phyloP scores from a whole-genome alignment of 2,329 filamentous ascomycete species.

The Colletotrichum lentis region DNA sequence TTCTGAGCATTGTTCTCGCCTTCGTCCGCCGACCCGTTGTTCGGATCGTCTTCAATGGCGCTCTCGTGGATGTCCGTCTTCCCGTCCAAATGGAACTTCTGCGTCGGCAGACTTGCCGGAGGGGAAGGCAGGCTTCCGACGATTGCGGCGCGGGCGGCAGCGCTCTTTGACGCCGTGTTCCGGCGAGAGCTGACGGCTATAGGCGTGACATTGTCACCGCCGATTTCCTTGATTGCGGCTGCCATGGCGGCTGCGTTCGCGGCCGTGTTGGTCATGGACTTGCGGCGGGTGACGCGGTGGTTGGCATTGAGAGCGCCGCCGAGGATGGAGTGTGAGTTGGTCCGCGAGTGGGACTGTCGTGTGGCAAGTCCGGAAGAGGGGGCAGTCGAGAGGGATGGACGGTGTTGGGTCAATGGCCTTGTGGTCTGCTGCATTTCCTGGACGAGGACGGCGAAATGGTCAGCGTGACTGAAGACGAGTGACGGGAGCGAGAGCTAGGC shows the following conservation, averaged over 20 bases:
- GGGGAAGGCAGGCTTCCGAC: slow-evolving; percentile 69
- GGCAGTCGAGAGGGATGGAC: slow-evolving; percentile 66
- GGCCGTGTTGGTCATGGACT: slow-evolving; percentile 84
- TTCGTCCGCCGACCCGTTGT: slow-evolving; percentile 65
- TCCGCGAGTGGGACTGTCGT: slow-evolving; percentile 74
- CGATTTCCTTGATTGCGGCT: slow-evolving; percentile 71
- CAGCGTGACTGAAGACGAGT: slow-evolving; percentile 45
- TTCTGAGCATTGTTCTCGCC: slow-evolving; percentile 57
- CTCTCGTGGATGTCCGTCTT: slow-evolving; percentile 64
- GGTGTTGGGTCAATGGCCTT: slow-evolving; percentile 72
- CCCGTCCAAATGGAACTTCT: slow-evolving; percentile 59
- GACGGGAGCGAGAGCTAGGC: slow-evolving; percentile 23
- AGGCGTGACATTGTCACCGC: slow-evolving; percentile 65
- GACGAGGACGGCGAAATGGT: slow-evolving; percentile 46
- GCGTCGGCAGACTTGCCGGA: slow-evolving; percentile 72
- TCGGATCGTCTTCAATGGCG: slow-evolving; percentile 74
- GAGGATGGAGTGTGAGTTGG: slow-evolving; percentile 83
- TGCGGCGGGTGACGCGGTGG: slow-evolving; percentile 89
- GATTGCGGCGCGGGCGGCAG: slow-evolving; percentile 60
- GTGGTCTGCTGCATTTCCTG: slow-evolving; percentile 72
- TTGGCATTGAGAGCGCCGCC: slow-evolving; percentile 78
- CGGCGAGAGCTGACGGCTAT: slow-evolving; percentile 69
- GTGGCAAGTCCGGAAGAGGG: slow-evolving; percentile 65
- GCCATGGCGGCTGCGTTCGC: slow-evolving; percentile 79
- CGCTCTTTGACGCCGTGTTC: slow-evolving; percentile 73